These are phyloP conservation scores for Paraleonurus japonicus DNA, from an alignment of 257 asterid genomes.

Conservation along the genomic window DNA sequence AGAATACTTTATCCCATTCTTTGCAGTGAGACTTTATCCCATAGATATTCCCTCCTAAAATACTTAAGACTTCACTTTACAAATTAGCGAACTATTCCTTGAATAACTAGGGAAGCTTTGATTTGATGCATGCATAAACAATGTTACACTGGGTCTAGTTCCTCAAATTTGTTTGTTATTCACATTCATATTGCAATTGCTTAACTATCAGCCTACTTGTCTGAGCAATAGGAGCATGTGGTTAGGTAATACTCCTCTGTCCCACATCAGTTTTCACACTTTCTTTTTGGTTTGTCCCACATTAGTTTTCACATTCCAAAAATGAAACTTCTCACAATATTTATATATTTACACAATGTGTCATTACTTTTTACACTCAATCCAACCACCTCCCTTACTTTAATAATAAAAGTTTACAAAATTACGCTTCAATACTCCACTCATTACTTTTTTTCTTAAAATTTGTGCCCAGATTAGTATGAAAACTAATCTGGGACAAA, in stretches of 20 bases:
- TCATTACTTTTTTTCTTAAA: no score
- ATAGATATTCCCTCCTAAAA: background rate
- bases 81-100: background rate
- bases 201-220: background rate
- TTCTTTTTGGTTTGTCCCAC: no score
- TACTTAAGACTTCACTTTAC: background rate
- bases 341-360: no score
- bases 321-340: no score
- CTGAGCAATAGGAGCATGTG: background rate
- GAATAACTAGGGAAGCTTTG: constrained; percentile 2
- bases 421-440: no score
- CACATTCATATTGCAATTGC: background rate
- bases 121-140: constrained; percentile 1
- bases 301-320: no score
- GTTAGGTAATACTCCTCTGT: background rate
- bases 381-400: no score
- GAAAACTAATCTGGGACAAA: no score
- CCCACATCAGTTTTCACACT: no score
- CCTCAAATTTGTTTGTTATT: background rate
- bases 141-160: background rate
- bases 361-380: no score
- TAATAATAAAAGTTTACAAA: no score
- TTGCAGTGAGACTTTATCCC: background rate
- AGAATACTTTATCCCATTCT: background rate
- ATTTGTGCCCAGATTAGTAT: no score